A percentile compares a stretch with the other conserved stretches of the same genome.
Evolutionary conservation across 768 basidiomycete species (phyloP).

Genomic region (Trametes elegans): DNA sequence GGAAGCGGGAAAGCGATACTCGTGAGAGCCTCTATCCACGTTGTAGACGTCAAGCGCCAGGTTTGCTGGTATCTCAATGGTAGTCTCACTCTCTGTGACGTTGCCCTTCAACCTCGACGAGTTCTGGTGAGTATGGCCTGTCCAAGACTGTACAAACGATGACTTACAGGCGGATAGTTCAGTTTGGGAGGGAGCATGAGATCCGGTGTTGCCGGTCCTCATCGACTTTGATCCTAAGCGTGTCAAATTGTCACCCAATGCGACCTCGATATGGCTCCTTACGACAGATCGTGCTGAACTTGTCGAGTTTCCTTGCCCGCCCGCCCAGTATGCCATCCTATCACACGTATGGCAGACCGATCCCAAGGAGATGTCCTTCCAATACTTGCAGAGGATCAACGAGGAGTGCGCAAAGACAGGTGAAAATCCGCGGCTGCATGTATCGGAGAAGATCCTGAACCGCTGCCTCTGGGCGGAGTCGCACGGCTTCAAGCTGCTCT

Average conservation of each 20-base stretch:
- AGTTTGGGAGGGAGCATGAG: no score
- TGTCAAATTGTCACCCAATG: no score
- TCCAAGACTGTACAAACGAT: no score
- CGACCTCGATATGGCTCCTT: conserved; percentile 10
- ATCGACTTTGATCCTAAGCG: neutral
- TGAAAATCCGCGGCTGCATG: neutral
- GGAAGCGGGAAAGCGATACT: no score
- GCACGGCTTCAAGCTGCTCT: neutral
- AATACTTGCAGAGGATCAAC: neutral
- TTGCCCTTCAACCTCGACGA: no score
- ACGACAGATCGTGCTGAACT: neutral
- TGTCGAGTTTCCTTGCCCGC: neutral
- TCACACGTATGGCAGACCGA: conserved; percentile 2
- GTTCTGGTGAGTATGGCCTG: no score
- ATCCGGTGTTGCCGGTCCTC: neutral
- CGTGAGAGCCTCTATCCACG: no score
- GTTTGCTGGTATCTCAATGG: no score
- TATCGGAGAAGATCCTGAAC: neutral
- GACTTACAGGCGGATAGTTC: no score
- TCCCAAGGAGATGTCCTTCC: neutral
- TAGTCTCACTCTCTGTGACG: no score
- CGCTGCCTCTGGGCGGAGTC: neutral
- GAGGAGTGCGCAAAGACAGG: neutral
- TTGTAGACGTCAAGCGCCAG: no score
- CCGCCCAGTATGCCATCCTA: neutral